Base-by-base conservation (phyloP, 2,329 filamentous ascomycete species). In the Aureobasidium musti region DNA sequence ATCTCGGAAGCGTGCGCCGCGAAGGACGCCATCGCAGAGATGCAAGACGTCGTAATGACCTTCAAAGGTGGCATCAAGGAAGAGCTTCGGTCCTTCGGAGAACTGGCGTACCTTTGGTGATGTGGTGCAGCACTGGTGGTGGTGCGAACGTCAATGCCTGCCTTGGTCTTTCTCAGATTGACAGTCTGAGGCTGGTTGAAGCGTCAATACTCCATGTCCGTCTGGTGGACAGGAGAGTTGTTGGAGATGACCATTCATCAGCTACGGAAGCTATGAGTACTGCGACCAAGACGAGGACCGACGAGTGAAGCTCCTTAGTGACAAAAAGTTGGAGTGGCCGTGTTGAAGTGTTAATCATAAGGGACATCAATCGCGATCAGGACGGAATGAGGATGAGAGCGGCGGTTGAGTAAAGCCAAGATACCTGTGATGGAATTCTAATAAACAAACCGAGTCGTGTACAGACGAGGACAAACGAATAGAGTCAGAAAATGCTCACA, bases 21-120 rank as follows among this genome's bases (percentile, higher is more conserved):
- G 70, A 63, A 76, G 70, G 69, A 77, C 82, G 69, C 87, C 86
- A 72, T 98, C 97, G 45, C 95, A 88, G 63, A 98, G 80, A 76
- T 98, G 98, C 82, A 96, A 87, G 77, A 98, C 98, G 74, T 98
- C 93, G 75, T 96, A 98, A 69, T 89, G 89, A 37, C 92, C 92
- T 78, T 84, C 87, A 76, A 88, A 91, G 19, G 88, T 90, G 69
- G 89, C 83, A 73, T 97, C 91, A 19, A 98, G 83, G 66, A 96
- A 88, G 0, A 82, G 79, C 81, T 96, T 96, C n/a, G n/a, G n/a
- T n/a, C n/a, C n/a, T n/a, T n/a, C n/a, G n/a, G n/a, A n/a, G n/a
- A n/a, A n/a, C n/a, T n/a, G n/a, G n/a, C n/a, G n/a, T n/a, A n/a
- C n/a, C 92, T 79, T 97, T 97, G 1, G 94, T 94, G 54, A 97